Evolutionary conservation across 768 basidiomycete genomes (phyloP), one percentile per base, ranked within the genome.

Genomic region (Neoboletus magnificus): DNA sequence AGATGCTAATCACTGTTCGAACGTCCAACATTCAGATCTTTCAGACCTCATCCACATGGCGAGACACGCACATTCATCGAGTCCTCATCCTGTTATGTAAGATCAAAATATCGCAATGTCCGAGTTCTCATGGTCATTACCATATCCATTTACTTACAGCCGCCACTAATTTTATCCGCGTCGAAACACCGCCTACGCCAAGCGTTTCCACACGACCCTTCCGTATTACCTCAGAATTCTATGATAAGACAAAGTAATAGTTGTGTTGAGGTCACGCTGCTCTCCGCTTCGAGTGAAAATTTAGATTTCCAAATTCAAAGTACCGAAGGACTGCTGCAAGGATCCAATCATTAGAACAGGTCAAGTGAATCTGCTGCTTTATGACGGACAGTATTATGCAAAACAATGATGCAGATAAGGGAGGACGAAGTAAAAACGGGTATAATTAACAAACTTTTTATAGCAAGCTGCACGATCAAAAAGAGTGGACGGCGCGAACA

Each of bases 401-500:
- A 35, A 42, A 46, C 44, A 60, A 55, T 44, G 6, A 1, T 22
- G 39, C 18, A 0, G n/a, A 9, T 4, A 8, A n/a, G 22, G 2
- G 1, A 2, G 20, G 9, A 45, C 22, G 29, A 32, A 22, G 39
- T 25, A 23, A 54, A 49, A 49, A 48, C 1, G 60, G 65, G 55
- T 63, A 65, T 63, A 30, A 53, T 55, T 53, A 62, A 51, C 46
- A 47, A 48, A 29, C 10, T 33, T n/a, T 52, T 39, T 49, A 25
- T 51, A 50, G 35, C 44, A 15, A 20, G 12, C 6, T 27, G 44
- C 43, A 48, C 13, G 35, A 52, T 45, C 23, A 55, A 52, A 29
- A 69, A 0, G 69, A 71, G 49, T 20, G 69, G 59, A 64, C 29
- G 3, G 48, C 25, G 48, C 47, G 4, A 9, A 33, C n/a, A 3